A percentile compares a stretch with the other conserved stretches of the same genome.
phyloP scores from a whole-genome alignment of 306 rosid genomes.

The Cucurbita ficifolia region DNA sequence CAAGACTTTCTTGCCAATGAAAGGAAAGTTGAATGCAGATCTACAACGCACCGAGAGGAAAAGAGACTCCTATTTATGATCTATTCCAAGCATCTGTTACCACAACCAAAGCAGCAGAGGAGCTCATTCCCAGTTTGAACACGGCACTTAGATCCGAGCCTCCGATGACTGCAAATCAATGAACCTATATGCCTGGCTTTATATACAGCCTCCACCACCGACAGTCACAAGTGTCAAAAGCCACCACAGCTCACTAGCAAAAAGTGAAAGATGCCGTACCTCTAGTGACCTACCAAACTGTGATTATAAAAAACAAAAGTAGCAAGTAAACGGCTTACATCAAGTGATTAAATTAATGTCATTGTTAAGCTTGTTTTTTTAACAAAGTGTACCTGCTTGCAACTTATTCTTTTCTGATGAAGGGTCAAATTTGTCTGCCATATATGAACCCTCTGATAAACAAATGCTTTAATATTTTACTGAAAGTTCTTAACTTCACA shows the following conservation, averaged over 20 bases:
- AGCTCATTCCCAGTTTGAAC: constrained; percentile 20
- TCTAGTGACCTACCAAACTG: neutral
- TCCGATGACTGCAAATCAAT: constrained; percentile 17
- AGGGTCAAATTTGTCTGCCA: neutral
- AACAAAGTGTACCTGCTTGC: neutral
- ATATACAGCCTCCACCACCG: constrained; percentile 14
- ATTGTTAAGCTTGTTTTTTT: neutral
- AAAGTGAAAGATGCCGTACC: neutral
- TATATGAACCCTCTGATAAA: neutral
- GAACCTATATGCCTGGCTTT: neutral
- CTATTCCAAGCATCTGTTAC: neutral
- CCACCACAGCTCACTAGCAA: constrained; percentile 13
- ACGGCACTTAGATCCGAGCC: constrained; percentile 11
- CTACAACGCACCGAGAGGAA: neutral
- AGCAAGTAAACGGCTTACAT: neutral
- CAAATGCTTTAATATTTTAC: neutral
- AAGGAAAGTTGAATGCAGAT: neutral
- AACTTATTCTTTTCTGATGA: neutral
- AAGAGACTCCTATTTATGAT: neutral
- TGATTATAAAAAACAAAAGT: neutral
- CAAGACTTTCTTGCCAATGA: neutral
- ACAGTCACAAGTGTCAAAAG: constrained; percentile 30
- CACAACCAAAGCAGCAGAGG: constrained; percentile 9
- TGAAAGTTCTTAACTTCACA: neutral
- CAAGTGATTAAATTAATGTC: neutral